Base-by-base conservation (phyloP, 2,329 filamentous ascomycete genomes). In the Talaromyces pinophilus region DNA sequence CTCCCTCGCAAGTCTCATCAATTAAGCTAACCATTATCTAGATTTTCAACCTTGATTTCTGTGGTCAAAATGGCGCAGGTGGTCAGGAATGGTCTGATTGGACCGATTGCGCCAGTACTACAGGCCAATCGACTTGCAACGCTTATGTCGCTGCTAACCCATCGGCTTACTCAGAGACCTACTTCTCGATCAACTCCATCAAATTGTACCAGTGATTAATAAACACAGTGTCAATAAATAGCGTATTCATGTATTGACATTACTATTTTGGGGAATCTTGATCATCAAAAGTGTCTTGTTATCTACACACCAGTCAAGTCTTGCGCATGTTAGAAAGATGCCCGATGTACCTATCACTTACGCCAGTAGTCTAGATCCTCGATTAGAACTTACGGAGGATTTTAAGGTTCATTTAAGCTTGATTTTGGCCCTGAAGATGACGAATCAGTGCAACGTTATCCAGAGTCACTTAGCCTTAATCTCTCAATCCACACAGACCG, bases 1-100 rank as follows among this genome's bases (percentile, higher is more conserved):
- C 10, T 19, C 8, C 17, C 8, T 8, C 55, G 2, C 25, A 33
- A 30, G 13, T n/a, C 13, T 19, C 17, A n/a, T 46, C 22, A n/a
- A 3, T 17, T 60, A 1, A 11, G n/a, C 42, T 42, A 15, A 38
- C 33, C 13, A n/a, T 25, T 5, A 19, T 59, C 8, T 59, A 66
- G 64, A 63, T 66, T 35, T 66, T 66, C 42, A 66, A 66, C 22
- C 52, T 66, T 4, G 64, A 66, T 11, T 66, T 66, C 52, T 66
- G 64, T 19, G 64, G 64, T 19, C n/a, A 33, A 22, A 40, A 52
- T 59, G 64, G 59, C 13, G 64, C 64, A 1, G 64, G 64, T 48
- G 64, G 64, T 33, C 48, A 63, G 17, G 59, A 63, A 35, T 66
- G 64, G 64, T 30, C 64, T 1, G 40, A 57, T 10, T 66, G 64